Evolutionary conservation across 164 flowering plant species (phyloP).

Genomic region (Umbellularia californica): DNA sequence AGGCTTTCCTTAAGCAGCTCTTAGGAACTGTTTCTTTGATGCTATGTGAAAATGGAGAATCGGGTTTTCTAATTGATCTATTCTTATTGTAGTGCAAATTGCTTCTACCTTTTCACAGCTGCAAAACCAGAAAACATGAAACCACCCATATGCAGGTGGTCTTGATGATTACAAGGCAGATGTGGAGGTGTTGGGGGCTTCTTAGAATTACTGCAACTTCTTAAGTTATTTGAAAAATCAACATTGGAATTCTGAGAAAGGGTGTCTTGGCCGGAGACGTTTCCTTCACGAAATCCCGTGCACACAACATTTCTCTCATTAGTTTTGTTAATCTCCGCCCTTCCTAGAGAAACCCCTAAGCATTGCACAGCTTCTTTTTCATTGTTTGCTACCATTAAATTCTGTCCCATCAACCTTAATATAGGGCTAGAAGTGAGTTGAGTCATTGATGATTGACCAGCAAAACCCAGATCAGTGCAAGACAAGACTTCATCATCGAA

Average conservation of each 20-base stretch:
- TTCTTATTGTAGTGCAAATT: constrained; percentile 13
- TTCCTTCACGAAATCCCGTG: constrained; percentile 20
- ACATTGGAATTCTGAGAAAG: constrained; percentile 20
- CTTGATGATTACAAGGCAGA: constrained; percentile 12
- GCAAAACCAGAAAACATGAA: constrained; percentile 10
- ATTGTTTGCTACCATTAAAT: constrained; percentile 71
- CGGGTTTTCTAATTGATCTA: constrained; percentile 13
- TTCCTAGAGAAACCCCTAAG: constrained; percentile 11
- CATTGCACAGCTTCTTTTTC: constrained; percentile 36
- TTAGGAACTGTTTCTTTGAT: constrained; percentile 16
- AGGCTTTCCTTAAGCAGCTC: constrained; percentile 6
- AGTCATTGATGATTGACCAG: constrained; percentile 32
- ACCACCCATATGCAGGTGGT: constrained; percentile 17
- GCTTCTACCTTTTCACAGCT: constrained; percentile 14
- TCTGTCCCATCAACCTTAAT: constrained; percentile 89
- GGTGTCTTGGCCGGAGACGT: constrained; percentile 17
- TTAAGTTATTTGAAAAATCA: constrained; percentile 18
- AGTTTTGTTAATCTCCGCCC: constrained; percentile 11
- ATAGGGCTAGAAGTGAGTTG: constrained; percentile 35
- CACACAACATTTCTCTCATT: constrained; percentile 16
- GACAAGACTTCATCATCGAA: constrained; percentile 23
- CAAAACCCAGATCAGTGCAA: constrained; percentile 27
- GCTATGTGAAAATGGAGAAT: constrained; percentile 12
- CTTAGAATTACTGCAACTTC: constrained; percentile 13
- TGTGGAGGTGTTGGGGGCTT: constrained; percentile 12